A percentile compares a stretch with the other conserved stretches of the same genome.
Evolutionary conservation across 2,329 filamentous ascomycete genomes (phyloP).

Genomic region (Ascochyta pisi): DNA sequence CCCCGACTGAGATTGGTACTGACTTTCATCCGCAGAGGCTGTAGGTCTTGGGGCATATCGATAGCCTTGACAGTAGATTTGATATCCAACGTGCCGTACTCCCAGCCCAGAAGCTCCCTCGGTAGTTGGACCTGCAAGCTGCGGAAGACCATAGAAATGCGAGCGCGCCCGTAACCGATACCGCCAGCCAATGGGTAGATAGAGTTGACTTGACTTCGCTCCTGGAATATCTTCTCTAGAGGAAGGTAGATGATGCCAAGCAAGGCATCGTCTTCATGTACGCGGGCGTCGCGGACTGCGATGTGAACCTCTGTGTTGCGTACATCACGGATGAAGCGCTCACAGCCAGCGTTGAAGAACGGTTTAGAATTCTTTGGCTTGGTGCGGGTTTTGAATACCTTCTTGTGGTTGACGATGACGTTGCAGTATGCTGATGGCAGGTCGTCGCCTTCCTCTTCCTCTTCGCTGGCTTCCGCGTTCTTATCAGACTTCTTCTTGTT

Average conservation of each 20-base stretch:
- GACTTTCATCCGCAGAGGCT: slow-evolving; percentile 64
- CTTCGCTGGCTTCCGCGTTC: slow-evolving; percentile 61
- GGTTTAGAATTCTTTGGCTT: slow-evolving; percentile 81
- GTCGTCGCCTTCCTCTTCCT: slow-evolving; percentile 67
- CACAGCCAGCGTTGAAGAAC: slow-evolving; percentile 79
- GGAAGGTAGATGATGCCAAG: slow-evolving; percentile 75
- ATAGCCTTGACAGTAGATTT: slow-evolving; percentile 59
- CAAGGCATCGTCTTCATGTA: slow-evolving; percentile 73
- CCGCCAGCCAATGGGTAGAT: slow-evolving; percentile 73
- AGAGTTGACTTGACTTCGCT: slow-evolving; percentile 69
- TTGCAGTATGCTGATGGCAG: slow-evolving; percentile 75
- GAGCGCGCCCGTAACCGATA: slow-evolving; percentile 72
- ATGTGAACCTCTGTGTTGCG: slow-evolving; percentile 71
- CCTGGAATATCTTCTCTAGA: slow-evolving; percentile 65
- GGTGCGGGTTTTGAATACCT: slow-evolving; percentile 72
- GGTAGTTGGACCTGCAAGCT: slow-evolving; percentile 70
- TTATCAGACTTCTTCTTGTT: slow-evolving; percentile 62
- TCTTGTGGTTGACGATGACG: slow-evolving; percentile 75
- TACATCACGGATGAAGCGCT: slow-evolving; percentile 75
- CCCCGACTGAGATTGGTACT: slow-evolving; percentile 63
- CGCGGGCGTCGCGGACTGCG: slow-evolving; percentile 69
- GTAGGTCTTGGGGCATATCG: slow-evolving; percentile 58
- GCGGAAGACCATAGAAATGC: slow-evolving; percentile 76
- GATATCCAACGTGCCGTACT: slow-evolving; percentile 73
- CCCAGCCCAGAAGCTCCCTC: slow-evolving; percentile 68